phyloP scores from a whole-genome alignment of 176 grass and related monocot species.

The Oryza punctata region DNA sequence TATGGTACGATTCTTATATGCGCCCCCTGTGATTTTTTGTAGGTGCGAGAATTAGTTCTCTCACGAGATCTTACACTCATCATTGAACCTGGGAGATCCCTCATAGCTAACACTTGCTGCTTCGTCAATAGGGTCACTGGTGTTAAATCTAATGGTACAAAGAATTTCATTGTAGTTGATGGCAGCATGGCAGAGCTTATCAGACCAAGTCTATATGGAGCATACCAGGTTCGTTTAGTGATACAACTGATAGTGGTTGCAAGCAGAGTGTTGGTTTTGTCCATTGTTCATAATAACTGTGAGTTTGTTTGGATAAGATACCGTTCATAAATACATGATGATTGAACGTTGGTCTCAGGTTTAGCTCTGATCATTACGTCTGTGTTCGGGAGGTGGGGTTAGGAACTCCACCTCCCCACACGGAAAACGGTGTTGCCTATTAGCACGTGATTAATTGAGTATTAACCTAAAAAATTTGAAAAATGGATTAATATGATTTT shows the following conservation, averaged over 20 bases:
- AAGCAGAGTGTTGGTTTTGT: background rate
- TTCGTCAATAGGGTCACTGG: slow-evolving; percentile 87
- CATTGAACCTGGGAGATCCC: slow-evolving; percentile 96
- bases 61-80: slow-evolving; percentile 87
- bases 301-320: background rate
- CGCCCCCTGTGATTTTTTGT: slow-evolving; percentile 3
- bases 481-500: too few species aligned
- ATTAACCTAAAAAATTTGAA: too few species aligned
- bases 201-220: slow-evolving; percentile 97
- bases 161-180: slow-evolving; percentile 95
- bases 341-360: background rate
- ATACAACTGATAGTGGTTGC: background rate
- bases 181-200: slow-evolving; percentile 99
- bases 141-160: slow-evolving; percentile 96
- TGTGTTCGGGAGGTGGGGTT: too few species aligned
- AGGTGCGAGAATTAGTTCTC: slow-evolving; percentile 92
- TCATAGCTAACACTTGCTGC: slow-evolving; percentile 93
- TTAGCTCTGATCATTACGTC: background rate
- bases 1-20: slow-evolving; percentile 19
- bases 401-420: too few species aligned
- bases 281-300: background rate
- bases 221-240: slow-evolving; percentile 75
- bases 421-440: too few species aligned
- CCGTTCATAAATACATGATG: background rate
- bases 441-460: too few species aligned